Percentiles rank a stretch among this genome's conserved stretches.
Conservation (phyloP, 441 rosid species). For the Populus trichocarpa region DNA sequence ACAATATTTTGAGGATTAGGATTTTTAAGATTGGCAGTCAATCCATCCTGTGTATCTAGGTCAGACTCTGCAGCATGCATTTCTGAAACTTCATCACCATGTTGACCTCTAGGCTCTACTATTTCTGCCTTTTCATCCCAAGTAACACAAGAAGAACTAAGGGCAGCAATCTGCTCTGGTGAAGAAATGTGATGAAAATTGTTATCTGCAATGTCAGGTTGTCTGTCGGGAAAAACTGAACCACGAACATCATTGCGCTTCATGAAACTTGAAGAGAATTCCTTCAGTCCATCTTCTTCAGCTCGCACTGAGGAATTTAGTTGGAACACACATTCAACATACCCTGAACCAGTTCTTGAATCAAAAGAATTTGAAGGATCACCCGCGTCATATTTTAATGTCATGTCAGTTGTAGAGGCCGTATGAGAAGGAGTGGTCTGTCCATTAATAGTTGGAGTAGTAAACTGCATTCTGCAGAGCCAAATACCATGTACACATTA, state of each 20-base stretch:
- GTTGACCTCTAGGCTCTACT: constrained; percentile 37
- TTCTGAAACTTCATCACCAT: not conserved
- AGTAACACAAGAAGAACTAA: constrained; percentile 47
- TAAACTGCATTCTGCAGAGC: constrained; percentile 53
- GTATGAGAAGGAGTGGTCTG: constrained; percentile 50
- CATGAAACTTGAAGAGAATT: constrained; percentile 37
- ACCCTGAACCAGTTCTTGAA: constrained; percentile 63
- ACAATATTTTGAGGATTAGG: constrained; percentile 27
- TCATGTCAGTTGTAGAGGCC: constrained; percentile 52
- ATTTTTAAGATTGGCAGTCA: constrained; percentile 18
- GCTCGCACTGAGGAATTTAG: constrained; percentile 40
- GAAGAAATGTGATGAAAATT: constrained; percentile 33
- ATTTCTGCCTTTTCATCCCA: constrained; percentile 90
- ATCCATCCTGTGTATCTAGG: constrained; percentile 22
- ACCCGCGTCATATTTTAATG: constrained; percentile 48
- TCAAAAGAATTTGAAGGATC: constrained; percentile 56
- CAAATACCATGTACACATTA: constrained; percentile 22
- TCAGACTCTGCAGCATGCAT: constrained; percentile 18
- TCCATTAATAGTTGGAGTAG: constrained; percentile 47
- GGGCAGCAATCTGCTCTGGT: constrained; percentile 33
- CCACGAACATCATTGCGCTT: constrained; percentile 36
- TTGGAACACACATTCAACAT: constrained; percentile 53
- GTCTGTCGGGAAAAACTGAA: constrained; percentile 43
- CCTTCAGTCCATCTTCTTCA: constrained; percentile 44
- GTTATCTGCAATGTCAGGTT: constrained; percentile 30